Evolutionary conservation across 306 rosid species (phyloP).

Genomic region (Sophora flavescens): DNA sequence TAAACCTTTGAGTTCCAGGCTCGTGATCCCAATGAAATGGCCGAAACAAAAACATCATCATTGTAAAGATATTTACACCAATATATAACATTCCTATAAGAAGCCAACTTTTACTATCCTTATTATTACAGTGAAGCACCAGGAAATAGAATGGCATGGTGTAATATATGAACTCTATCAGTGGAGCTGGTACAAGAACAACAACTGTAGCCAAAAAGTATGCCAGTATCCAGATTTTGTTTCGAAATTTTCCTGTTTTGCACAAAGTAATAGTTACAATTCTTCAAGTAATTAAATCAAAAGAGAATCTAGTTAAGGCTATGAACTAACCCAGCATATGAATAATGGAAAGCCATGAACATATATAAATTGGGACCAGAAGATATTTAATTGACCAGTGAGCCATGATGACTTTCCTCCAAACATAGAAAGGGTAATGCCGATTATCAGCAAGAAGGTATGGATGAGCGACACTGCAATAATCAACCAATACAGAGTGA

Average conservation of each 20-base stretch:
- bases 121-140: slow-evolving; percentile 62
- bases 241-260: slow-evolving; percentile 67
- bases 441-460: slow-evolving; percentile 93
- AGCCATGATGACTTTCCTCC: slow-evolving; percentile 77
- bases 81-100: slow-evolving; percentile 60
- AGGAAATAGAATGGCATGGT: slow-evolving; percentile 76
- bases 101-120: slow-evolving; percentile 66
- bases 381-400: slow-evolving; percentile 82
- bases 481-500: slow-evolving; percentile 37
- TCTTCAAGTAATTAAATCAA: slow-evolving; percentile 6
- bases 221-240: slow-evolving; percentile 76
- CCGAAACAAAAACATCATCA: slow-evolving; percentile 79
- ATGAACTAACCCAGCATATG: slow-evolving; percentile 65
- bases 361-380: slow-evolving; percentile 67
- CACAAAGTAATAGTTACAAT: slow-evolving; percentile 13
- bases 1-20: slow-evolving; percentile 84
- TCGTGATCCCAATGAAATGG: slow-evolving; percentile 90
- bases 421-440: slow-evolving; percentile 69
- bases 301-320: slow-evolving; percentile 19
- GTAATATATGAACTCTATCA: slow-evolving; percentile 91
- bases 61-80: slow-evolving; percentile 67
- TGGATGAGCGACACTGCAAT: slow-evolving; percentile 86
- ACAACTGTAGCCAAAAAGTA: slow-evolving; percentile 77
- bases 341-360: slow-evolving; percentile 81
- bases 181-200: slow-evolving; percentile 84